Percentiles rank a stretch among this genome's conserved stretches.
These are phyloP conservation scores for Aspergillus calidoustus DNA, from an alignment of 2,329 filamentous ascomycete genomes.

Conservation along the genomic window DNA sequence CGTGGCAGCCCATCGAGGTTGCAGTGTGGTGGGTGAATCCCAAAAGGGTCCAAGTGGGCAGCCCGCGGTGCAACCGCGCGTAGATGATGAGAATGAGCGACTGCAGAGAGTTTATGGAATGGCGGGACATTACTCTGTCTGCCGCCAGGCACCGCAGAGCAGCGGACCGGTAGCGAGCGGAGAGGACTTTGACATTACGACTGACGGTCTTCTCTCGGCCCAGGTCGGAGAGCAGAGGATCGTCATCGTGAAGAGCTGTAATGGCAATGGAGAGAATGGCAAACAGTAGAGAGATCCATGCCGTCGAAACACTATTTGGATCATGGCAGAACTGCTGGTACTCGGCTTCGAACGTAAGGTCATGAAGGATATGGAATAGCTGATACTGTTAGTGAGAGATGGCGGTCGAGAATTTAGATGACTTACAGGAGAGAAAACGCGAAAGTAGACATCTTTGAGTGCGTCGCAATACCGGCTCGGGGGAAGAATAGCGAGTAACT, in stretches of 20 bases:
- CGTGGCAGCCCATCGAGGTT: conserved; percentile 48
- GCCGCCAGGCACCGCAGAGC: conserved; percentile 45
- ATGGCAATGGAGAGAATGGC: conserved; percentile 45
- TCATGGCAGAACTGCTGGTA: conserved; percentile 45
- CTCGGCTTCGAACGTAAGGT: conserved; percentile 46
- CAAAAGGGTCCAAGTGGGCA: conserved; percentile 45
- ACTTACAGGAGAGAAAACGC: conserved; percentile 45
- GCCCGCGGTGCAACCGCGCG: conserved; percentile 41
- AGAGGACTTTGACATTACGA: conserved; percentile 42
- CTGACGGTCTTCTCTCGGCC: conserved; percentile 42
- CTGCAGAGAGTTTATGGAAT: conserved; percentile 47
- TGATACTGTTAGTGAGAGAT: conserved; percentile 6
- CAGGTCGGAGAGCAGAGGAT: conserved; percentile 43
- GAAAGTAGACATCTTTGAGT: conserved; percentile 43
- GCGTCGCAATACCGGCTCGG: conserved; percentile 42
- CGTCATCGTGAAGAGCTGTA: conserved; percentile 41
- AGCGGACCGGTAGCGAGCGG: conserved; percentile 43
- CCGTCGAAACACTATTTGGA: conserved; percentile 38
- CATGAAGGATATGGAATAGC: conserved; percentile 49
- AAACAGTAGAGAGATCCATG: conserved; percentile 47
- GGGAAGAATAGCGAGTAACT: conserved; percentile 40
- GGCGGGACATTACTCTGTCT: conserved; percentile 43
- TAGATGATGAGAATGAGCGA: conserved; percentile 47
- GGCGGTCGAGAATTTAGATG: background rate
- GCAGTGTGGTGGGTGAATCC: conserved; percentile 47